Base-by-base conservation (phyloP, 2,329 filamentous ascomycete genomes). In the Colletotrichum scovillei region DNA sequence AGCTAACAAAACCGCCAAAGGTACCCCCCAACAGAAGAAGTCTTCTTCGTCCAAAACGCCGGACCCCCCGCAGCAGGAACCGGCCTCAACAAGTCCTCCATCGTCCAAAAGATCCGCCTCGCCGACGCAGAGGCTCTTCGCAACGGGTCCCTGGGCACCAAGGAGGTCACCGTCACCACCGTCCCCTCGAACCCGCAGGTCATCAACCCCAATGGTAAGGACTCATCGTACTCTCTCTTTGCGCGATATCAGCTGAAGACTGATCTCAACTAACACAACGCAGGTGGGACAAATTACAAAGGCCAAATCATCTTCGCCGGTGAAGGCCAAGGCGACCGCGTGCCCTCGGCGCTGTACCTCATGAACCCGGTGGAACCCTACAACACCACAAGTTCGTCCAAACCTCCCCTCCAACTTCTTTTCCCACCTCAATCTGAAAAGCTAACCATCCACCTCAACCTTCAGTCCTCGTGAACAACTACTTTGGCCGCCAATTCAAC, bases 401-500 rank as follows among this genome's bases (percentile, higher is more conserved):
- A 42, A 16, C 38, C 35, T 38, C 35, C 35, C 14, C 38, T 42
- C 5, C 38, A 42, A 16, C 38, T 42, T 42, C 14, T 6, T 42
- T 42, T 7, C 38, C 42, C 42, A 24, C 24, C 24, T 24, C 24
- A 24, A 24, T 24, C 24, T 24, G 3, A 24, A 24, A 0, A 65
- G 0, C 35, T 19, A 0, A 69, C 24, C 5, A 42, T 42, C 6
- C 19, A 62, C 74, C 69, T 6, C 74, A 1, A 14, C 3, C 1
- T 9, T 8, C 5, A 84, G 85, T 86, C 0, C 80, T 92, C 14
- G 70, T 92, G 19, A 90, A 90, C 76, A 90, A 89, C 78, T 92
- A 84, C 78, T 89, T 89, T 63, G 89, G 90, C 22, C 86, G 89
- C 3, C 84, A 87, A 53, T 92, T 92, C 80, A 90, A 87, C 78